Conservation (phyloP, 108 stramenopile genomes). For the Ochromonas danica region DNA sequence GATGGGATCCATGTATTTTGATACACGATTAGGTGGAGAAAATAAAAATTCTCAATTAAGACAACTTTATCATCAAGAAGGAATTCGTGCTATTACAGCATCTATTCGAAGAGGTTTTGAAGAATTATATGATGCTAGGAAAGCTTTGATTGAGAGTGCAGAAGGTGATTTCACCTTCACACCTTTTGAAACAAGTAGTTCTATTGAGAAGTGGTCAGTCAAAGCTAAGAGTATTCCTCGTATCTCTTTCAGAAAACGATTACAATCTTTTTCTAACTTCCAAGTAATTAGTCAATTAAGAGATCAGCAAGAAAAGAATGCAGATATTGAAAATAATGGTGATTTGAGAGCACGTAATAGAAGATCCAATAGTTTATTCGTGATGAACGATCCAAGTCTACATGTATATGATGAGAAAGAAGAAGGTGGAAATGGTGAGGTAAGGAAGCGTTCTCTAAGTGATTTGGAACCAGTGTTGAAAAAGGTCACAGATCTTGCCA, state of each 20-base stretch:
- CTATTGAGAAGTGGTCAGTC: neutral
- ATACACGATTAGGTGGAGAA: neutral
- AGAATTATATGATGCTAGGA: constrained; percentile 20
- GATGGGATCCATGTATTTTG: constrained; percentile 14
- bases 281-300: neutral
- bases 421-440: neutral
- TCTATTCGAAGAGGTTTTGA: constrained; percentile 14
- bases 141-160: neutral
- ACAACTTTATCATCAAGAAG: constrained; percentile 17
- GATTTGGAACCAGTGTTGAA: constrained; percentile 26
- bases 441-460: neutral
- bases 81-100: neutral
- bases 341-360: neutral
- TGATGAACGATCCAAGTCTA: neutral
- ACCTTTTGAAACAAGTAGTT: neutral
- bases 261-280: neutral
- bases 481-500: neutral
- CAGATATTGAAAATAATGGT: neutral
- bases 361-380: too few relatives aligned
- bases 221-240: neutral
- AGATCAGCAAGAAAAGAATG: neutral
- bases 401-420: neutral
- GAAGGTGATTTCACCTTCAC: neutral
- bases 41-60: neutral
- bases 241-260: constrained; percentile 2